phyloP scores from a whole-genome alignment of 192 early-diverging fungal species.

The Irineochytrium annulatum region DNA sequence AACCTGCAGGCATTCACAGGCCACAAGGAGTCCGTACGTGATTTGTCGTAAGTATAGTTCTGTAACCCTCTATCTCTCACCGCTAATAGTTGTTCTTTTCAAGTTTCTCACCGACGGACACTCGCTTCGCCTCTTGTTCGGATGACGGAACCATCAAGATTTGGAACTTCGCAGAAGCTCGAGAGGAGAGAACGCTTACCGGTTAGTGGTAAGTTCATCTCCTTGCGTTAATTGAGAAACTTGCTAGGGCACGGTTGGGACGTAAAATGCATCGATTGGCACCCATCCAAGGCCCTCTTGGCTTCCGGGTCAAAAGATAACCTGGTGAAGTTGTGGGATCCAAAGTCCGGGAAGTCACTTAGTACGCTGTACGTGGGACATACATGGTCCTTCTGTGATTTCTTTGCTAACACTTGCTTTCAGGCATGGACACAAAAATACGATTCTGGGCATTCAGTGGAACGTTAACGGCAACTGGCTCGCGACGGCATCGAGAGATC shows the following conservation, averaged over 20 bases:
- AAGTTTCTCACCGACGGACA: slow-evolving; percentile 89
- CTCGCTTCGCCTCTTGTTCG: slow-evolving; percentile 90
- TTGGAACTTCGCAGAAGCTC: slow-evolving; percentile 86
- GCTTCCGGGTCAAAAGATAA: slow-evolving; percentile 96
- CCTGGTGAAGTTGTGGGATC: slow-evolving; percentile 96
- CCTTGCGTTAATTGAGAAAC: background rate
- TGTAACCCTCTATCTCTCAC: background rate
- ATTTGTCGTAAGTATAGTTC: slow-evolving; percentile 58
- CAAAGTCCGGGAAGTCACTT: slow-evolving; percentile 78
- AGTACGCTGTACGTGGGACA: slow-evolving; percentile 73
- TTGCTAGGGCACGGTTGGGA: slow-evolving; percentile 93
- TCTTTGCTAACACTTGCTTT: background rate
- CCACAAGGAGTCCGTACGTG: slow-evolving; percentile 87
- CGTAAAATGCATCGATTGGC: slow-evolving; percentile 97
- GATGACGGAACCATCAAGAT: slow-evolving; percentile 95
- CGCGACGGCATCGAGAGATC: slow-evolving; percentile 83
- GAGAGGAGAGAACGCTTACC: slow-evolving; percentile 73
- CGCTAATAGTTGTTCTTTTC: slow-evolving; percentile 1
- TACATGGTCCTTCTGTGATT: background rate
- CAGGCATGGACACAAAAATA: slow-evolving; percentile 93
- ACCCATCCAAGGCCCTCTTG: slow-evolving; percentile 86
- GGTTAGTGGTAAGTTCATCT: slow-evolving; percentile 29
- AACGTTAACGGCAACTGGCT: slow-evolving; percentile 98
- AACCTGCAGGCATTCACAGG: slow-evolving; percentile 83
- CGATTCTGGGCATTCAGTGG: slow-evolving; percentile 85